These are phyloP conservation scores for Endocladia muricata DNA, from an alignment of 31 red algal genomes.

Conservation along the genomic window DNA sequence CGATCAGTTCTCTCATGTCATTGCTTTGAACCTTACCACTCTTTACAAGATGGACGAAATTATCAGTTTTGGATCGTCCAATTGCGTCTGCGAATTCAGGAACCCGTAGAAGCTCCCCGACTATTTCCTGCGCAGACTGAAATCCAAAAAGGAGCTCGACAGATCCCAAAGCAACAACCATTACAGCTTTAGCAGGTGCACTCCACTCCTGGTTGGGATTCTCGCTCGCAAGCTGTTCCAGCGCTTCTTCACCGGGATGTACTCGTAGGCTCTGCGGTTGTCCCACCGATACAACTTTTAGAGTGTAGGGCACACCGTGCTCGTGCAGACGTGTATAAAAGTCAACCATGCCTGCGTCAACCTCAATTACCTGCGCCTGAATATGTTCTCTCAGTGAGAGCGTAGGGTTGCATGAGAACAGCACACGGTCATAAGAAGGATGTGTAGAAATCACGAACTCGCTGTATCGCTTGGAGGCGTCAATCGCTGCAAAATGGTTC, in stretches of 20 bases:
- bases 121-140: constrained; percentile 33
- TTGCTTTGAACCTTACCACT: neutral
- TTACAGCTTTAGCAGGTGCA: constrained; percentile 19
- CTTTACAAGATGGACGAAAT: constrained; percentile 48
- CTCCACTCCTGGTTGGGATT: neutral
- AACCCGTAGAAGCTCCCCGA: constrained; percentile 33
- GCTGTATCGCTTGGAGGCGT: constrained; percentile 51
- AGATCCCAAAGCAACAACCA: constrained; percentile 40
- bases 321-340: constrained; percentile 43
- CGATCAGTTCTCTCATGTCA: constrained; percentile 22
- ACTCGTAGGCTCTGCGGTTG: constrained; percentile 31
- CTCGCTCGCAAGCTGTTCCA: neutral
- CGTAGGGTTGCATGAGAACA: constrained; percentile 15
- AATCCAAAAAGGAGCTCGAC: constrained; percentile 50
- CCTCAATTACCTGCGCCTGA: constrained; percentile 54
- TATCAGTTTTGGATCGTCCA: constrained; percentile 27
- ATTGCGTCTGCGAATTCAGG: constrained; percentile 58
- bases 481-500: constrained; percentile 19
- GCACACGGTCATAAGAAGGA: neutral
- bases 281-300: constrained; percentile 57
- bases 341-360: constrained; percentile 37
- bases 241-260: constrained; percentile 18
- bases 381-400: constrained; percentile 40
- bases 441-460: constrained; percentile 48
- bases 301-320: constrained; percentile 41